A percentile compares a stretch with the other conserved stretches of the same genome.
Conservation (phyloP, 2,329 filamentous ascomycete species). For the Cucurbitaria berberidis region DNA sequence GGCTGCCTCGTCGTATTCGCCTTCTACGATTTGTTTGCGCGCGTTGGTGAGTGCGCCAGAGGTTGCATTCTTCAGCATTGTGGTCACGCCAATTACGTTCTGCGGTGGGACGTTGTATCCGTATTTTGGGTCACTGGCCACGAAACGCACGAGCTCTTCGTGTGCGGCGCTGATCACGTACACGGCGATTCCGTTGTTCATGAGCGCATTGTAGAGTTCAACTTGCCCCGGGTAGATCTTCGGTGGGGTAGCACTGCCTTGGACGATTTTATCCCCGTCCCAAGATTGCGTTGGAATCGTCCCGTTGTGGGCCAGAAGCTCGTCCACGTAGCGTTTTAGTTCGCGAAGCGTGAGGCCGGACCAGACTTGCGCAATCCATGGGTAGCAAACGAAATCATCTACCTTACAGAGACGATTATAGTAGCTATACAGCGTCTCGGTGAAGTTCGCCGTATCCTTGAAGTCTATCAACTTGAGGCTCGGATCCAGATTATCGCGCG, state of each 20-base stretch:
- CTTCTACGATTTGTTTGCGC: conserved; percentile 33
- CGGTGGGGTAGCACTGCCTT: conserved; percentile 27
- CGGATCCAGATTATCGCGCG: conserved; percentile 36
- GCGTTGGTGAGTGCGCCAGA: conserved; percentile 36
- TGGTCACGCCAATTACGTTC: conserved; percentile 42
- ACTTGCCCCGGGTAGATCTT: conserved; percentile 34
- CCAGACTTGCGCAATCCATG: conserved; percentile 39
- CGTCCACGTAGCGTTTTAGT: conserved; percentile 37
- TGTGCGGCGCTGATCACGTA: conserved; percentile 40
- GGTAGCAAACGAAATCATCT: conserved; percentile 39
- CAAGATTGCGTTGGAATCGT: conserved; percentile 34
- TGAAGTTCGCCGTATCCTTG: conserved; percentile 42
- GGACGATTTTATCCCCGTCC: conserved; percentile 32
- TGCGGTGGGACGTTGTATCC: conserved; percentile 39
- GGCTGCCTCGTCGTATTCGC: conserved; percentile 30
- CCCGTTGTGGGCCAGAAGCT: conserved; percentile 36
- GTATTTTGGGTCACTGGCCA: conserved; percentile 41
- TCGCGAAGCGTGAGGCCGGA: conserved; percentile 34
- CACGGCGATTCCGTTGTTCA: conserved; percentile 38
- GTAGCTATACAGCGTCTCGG: conserved; percentile 40
- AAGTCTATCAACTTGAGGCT: conserved; percentile 39
- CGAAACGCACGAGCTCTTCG: conserved; percentile 42
- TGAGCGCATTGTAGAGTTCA: conserved; percentile 38
- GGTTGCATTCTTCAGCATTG: conserved; percentile 33
- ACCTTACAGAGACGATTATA: conserved; percentile 39